phyloP scores from a whole-genome alignment of 2,329 filamentous ascomycete species.

The Fusarium xyrophilum region DNA sequence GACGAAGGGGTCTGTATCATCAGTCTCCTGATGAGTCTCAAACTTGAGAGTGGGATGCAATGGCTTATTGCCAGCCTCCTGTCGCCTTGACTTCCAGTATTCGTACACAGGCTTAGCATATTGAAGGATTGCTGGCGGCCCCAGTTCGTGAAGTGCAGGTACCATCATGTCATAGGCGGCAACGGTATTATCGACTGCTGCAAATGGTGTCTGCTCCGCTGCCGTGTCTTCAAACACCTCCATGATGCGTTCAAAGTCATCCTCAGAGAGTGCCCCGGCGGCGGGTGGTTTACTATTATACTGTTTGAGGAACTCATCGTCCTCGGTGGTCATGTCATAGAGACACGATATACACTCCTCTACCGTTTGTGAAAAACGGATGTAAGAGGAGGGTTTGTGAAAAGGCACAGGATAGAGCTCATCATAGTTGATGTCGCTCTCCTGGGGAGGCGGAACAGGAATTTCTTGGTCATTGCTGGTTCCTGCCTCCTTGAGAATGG shows the following conservation, averaged over 20 bases:
- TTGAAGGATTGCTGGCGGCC: constrained; percentile 56
- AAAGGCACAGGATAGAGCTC: constrained; percentile 82
- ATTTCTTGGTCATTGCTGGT: constrained; percentile 67
- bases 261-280: constrained; percentile 75
- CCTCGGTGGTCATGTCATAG: constrained; percentile 94
- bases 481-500: constrained; percentile 68
- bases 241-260: constrained; percentile 94
- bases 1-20: constrained; percentile 96
- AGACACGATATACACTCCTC: constrained; percentile 90
- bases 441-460: constrained; percentile 68
- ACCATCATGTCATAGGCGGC: constrained; percentile 80
- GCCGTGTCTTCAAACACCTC: constrained; percentile 92
- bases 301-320: constrained; percentile 81
- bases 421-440: constrained; percentile 81
- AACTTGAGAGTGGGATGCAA: constrained; percentile 87
- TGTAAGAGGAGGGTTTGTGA: constrained; percentile 88
- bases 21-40: constrained; percentile 90
- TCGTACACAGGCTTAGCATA: constrained; percentile 83
- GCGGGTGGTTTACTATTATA: constrained; percentile 80
- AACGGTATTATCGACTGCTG: constrained; percentile 86
- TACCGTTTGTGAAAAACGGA: constrained; percentile 96
- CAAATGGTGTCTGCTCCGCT: constrained; percentile 83
- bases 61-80: constrained; percentile 70
- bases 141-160: constrained; percentile 64
- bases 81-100: constrained; percentile 81